Evolutionary conservation across 2,329 filamentous ascomycete species (phyloP).

Genomic region (Colletotrichum sp.): DNA sequence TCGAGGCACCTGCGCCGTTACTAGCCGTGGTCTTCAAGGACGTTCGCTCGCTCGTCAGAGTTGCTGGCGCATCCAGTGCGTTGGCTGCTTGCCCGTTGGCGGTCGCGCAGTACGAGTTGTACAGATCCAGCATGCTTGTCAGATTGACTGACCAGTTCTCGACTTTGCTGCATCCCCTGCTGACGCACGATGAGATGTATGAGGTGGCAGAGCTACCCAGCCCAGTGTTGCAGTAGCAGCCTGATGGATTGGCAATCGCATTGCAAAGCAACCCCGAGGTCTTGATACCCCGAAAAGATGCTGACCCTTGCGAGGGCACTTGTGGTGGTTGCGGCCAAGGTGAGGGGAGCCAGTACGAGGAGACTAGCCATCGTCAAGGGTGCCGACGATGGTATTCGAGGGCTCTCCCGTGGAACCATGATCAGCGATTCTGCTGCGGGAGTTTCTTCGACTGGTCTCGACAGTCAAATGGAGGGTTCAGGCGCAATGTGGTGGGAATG

Average conservation of each 20-base stretch:
- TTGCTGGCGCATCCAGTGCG: not conserved
- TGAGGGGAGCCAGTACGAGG: not conserved
- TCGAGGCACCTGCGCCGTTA: not conserved
- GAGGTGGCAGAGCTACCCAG: conserved; percentile 26
- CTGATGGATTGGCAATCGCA: conserved; percentile 28
- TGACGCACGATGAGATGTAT: conserved; percentile 27
- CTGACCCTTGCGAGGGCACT: conserved; percentile 15
- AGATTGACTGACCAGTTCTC: conserved; percentile 25
- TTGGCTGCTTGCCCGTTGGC: conserved; percentile 23
- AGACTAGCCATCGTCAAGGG: not conserved
- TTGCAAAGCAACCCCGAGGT: conserved; percentile 25
- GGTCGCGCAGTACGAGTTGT: conserved; percentile 27
- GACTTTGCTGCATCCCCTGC: conserved; percentile 23
- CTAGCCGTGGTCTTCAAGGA: not conserved
- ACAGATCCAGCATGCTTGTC: conserved; percentile 24
- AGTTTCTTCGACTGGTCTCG: not conserved
- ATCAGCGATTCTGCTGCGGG: not conserved
- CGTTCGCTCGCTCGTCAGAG: not conserved
- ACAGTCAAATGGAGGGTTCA: not conserved
- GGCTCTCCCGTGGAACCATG: not conserved
- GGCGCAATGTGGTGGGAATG: not conserved
- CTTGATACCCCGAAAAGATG: conserved; percentile 7
- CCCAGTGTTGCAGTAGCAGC: conserved; percentile 27
- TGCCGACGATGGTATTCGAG: not conserved
- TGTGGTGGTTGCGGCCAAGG: not conserved